Evolutionary conservation across 75 land plant genomes (phyloP), one percentile per base, ranked within the genome.

Genomic region (Larix kaempferi): DNA sequence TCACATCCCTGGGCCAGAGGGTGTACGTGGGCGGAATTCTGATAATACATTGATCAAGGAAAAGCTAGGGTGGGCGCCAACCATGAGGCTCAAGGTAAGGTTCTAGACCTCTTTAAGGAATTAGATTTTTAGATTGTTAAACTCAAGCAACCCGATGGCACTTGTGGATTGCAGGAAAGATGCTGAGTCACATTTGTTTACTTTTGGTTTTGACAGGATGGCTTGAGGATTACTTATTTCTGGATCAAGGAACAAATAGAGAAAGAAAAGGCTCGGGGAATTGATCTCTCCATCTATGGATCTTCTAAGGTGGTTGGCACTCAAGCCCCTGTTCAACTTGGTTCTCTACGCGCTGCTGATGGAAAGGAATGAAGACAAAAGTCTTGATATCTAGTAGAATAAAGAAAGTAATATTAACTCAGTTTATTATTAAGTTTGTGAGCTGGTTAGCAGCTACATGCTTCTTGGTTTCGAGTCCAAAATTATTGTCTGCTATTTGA

Each of bases 1-100:
- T 39, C 98, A 95, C 83, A 95, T 95, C 74, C 96, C 96, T 61
- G 98, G 98, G 12, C 98, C 98, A 12, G 98, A 95, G 82, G 98
- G 98, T 59, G 98, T 95, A 25, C 87, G 98, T 49, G 98, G 98
- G 4, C 91, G 98, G n/a, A 95, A 95, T 84, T 95, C 98, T 44
- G 98, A 95, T 84, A 95, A 95, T 79, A 93, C 92, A 15, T 81
- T 95, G 62, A 95, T 95, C 67, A 93, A 89, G 57, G 98, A 95
- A 84, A 95, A 95, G 78, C 90, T 95, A 41, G 98, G 98, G 5
- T 95, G 98, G 98, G 98, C 96, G 13, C 98, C 98, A 23, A 79
- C 98, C 52, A 95, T 95, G 98, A 91, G 60, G 74, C 74, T 94
- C 86, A 94, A 90, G 94, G 96, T 89, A 82, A 72, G 67, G n/a